Percentiles rank a stretch among this genome's conserved stretches.
These are phyloP conservation scores for Citrus hindsii DNA, from an alignment of 345 rosid species.

Conservation along the genomic window DNA sequence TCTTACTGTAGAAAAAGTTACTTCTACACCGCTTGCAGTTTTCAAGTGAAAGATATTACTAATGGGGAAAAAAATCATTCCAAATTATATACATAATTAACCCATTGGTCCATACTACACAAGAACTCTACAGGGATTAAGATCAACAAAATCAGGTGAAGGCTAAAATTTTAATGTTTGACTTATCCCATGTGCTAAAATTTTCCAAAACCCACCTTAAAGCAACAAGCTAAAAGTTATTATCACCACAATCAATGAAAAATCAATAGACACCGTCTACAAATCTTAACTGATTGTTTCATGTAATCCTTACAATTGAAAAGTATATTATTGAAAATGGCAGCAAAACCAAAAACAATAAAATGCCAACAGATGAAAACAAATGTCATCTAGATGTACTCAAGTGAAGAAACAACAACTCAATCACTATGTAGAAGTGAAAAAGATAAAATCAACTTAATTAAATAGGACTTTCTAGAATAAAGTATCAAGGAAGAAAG, in stretches of 20 bases:
- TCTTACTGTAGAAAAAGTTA: background rate
- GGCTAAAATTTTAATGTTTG: background rate
- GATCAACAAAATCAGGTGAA: background rate
- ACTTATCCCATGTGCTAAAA: background rate
- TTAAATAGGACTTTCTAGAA: background rate
- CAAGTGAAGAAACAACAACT: background rate
- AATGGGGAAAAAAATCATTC: background rate
- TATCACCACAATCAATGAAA: no score
- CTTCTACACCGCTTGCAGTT: background rate
- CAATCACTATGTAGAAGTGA: background rate
- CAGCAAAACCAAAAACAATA: background rate
- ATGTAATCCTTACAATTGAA: background rate
- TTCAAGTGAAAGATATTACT: background rate
- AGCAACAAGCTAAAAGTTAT: no score
- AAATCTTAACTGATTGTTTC: background rate
- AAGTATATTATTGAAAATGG: no score
- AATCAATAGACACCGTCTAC: background rate
- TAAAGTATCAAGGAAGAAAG: background rate
- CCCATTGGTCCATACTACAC: background rate
- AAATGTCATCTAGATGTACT: background rate
- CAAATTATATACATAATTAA: background rate
- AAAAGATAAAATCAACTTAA: background rate
- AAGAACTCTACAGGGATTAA: background rate
- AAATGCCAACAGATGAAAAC: background rate
- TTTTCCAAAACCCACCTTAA: background rate